phyloP scores from a whole-genome alignment of 495 filamentous ascomycete genomes.

The Evernia prunastri region DNA sequence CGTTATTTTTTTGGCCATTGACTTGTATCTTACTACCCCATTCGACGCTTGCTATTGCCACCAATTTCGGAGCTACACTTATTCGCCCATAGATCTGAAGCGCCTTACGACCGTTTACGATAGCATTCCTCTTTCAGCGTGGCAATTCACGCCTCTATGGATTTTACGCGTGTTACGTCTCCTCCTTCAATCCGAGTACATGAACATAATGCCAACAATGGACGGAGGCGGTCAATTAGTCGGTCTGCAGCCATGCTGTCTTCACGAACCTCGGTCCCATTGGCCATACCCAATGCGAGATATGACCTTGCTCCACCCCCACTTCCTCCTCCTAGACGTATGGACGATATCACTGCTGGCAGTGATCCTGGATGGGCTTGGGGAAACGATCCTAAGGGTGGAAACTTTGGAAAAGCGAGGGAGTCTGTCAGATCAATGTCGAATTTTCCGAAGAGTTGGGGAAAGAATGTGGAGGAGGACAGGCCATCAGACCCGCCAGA shows the following conservation, averaged over 20 bases:
- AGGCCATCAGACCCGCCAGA: constrained; percentile 29
- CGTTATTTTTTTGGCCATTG: constrained; percentile 4
- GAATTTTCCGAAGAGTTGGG: constrained; percentile 47
- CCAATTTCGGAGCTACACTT: constrained; percentile 11
- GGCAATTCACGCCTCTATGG: constrained; percentile 44
- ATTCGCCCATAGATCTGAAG: constrained; percentile 11
- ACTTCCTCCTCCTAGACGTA: constrained; percentile 53
- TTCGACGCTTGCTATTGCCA: constrained; percentile 21
- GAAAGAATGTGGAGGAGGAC: constrained; percentile 23
- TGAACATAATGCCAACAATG: constrained; percentile 41
- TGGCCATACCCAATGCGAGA: constrained; percentile 41
- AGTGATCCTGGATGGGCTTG: constrained; percentile 56
- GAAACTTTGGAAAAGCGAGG: constrained; percentile 29
- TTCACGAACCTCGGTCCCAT: constrained; percentile 40
- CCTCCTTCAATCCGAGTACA: constrained; percentile 50
- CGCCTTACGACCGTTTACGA: constrained; percentile 25
- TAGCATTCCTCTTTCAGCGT: constrained; percentile 32
- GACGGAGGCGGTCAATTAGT: constrained; percentile 19
- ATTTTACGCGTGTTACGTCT: constrained; percentile 46
- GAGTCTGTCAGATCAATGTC: constrained; percentile 48
- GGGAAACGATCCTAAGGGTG: constrained; percentile 41
- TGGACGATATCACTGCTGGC: constrained; percentile 48
- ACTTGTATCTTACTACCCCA: constrained; percentile 14
- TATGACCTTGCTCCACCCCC: constrained; percentile 51
- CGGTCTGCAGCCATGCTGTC: constrained; percentile 31